Evolutionary conservation across 495 filamentous ascomycete species (phyloP).

Genomic region (Tuber brumale): DNA sequence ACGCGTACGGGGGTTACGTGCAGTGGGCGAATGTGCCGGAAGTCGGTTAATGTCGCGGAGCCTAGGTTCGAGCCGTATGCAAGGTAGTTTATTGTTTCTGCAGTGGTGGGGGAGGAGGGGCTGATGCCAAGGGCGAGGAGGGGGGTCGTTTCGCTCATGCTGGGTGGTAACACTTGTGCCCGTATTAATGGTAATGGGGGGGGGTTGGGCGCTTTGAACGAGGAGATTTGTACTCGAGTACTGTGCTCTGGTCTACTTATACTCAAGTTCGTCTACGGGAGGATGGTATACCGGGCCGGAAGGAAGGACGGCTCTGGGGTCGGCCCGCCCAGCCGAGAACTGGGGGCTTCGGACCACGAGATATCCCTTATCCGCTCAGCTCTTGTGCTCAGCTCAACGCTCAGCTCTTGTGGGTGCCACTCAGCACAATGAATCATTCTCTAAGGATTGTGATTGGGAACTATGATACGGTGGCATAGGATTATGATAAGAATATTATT

Average conservation of each 20-base stretch:
- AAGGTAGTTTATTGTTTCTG: conserved; percentile 53
- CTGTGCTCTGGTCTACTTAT: background rate
- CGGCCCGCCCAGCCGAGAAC: background rate
- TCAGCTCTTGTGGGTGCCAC: background rate
- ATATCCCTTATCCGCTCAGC: background rate
- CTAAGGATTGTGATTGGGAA: background rate
- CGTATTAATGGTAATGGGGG: background rate
- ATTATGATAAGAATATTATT: background rate
- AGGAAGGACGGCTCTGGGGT: background rate
- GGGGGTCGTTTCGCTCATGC: background rate
- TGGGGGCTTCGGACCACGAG: background rate
- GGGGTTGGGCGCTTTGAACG: background rate
- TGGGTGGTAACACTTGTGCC: background rate
- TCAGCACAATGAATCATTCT: background rate
- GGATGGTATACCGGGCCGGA: background rate
- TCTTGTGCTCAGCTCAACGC: background rate
- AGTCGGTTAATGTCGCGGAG: conserved; percentile 65
- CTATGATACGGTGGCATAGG: background rate
- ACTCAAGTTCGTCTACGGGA: background rate
- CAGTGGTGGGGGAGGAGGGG: background rate
- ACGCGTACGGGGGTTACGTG: conserved; percentile 71
- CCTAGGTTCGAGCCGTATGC: conserved; percentile 91
- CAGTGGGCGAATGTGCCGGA: conserved; percentile 69
- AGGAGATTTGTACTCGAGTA: background rate
- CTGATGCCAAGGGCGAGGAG: background rate